phyloP scores from a whole-genome alignment of 2,329 filamentous ascomycete genomes.

The Botryotinia convoluta region DNA sequence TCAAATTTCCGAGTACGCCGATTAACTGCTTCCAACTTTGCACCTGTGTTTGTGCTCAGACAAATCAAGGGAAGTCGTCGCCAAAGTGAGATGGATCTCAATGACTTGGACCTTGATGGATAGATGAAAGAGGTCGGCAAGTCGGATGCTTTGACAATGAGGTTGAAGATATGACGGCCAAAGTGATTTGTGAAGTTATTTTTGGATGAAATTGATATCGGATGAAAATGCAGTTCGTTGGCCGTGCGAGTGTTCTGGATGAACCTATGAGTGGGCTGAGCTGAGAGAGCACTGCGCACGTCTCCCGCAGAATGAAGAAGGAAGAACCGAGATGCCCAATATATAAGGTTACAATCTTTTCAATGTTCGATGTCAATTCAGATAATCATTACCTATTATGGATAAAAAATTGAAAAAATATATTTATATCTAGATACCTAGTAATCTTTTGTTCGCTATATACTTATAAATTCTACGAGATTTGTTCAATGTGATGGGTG shows the following conservation, averaged over 20 bases:
- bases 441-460: not conserved
- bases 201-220: not conserved
- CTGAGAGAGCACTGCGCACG: not conserved
- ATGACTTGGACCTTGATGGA: not conserved
- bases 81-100: not conserved
- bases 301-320: not conserved
- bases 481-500: not conserved
- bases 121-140: not conserved
- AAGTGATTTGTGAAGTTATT: not conserved
- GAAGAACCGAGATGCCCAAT: not conserved
- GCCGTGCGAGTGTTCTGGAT: not conserved
- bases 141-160: not conserved
- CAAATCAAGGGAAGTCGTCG: not conserved
- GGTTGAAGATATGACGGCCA: not conserved
- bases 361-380: not conserved
- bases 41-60: not conserved
- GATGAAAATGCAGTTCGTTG: not conserved
- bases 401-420: too few species aligned
- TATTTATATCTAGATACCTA: too few species aligned
- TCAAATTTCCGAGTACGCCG: too few species aligned
- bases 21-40: not conserved
- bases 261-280: not conserved
- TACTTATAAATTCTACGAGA: not conserved
- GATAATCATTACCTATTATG: not conserved
- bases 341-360: not conserved